Conservation (phyloP, 164 flowering plant genomes). For the Magnolia changhungtana region DNA sequence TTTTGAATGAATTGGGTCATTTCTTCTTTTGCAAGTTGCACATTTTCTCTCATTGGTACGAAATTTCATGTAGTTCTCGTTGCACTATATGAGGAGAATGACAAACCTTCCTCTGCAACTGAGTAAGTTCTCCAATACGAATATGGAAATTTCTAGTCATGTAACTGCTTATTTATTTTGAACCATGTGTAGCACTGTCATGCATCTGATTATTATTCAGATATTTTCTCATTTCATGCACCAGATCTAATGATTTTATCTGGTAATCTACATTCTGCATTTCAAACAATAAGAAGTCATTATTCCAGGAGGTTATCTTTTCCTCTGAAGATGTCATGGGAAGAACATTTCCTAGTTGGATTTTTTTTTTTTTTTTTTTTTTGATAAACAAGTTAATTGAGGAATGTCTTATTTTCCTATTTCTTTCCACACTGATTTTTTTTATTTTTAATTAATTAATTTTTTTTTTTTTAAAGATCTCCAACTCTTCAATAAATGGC, state of each 20-base stretch:
- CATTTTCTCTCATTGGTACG: background rate
- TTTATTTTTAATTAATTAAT: no score
- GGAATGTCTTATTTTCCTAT: no score
- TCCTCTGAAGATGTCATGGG: no score
- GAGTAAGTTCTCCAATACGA: slow-evolving; percentile 55
- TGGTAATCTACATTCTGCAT: no score
- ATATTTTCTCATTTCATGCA: background rate
- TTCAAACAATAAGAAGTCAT: background rate
- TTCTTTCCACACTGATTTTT: no score
- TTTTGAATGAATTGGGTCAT: background rate
- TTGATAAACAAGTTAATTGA: no score
- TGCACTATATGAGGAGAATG: slow-evolving; percentile 87
- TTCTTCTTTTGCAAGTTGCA: background rate
- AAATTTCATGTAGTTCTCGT: slow-evolving; percentile 63
- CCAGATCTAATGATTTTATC: background rate
- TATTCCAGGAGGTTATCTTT: background rate
- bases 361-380: no score
- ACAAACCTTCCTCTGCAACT: slow-evolving; percentile 82
- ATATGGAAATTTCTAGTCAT: background rate
- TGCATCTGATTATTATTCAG: background rate
- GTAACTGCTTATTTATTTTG: background rate
- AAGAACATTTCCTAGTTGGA: no score
- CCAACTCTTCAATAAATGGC: no score
- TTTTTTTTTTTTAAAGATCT: no score
- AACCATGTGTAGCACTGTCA: background rate